Evolutionary conservation across 2,329 filamentous ascomycete genomes (phyloP), one percentile per base, ranked within the genome.

Genomic region (Leptosphaerulina australis): DNA sequence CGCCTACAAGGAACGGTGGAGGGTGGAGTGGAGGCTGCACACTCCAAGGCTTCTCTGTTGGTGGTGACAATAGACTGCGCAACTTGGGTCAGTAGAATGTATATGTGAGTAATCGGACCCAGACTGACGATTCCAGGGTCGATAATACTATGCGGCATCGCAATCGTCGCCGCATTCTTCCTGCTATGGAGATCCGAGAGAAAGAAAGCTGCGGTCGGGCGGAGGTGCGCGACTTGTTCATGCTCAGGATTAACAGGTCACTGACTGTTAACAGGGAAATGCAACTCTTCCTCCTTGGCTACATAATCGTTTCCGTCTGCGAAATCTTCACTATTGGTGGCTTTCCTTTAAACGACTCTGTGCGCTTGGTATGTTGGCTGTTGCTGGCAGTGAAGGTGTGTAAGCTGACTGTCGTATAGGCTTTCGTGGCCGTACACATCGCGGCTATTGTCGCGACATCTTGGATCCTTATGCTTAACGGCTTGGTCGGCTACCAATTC

Each of bases 291-390:
- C 83, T 99, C 40, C 56, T 90, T 31, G 87, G 88, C 40, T 99
- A 91, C 72, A 88, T 96, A 49, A 75, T 97, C 50, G 86, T 97
- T 54, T 86, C 89, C 64, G 89, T 99, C 66, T 97, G 92, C 76
- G 94, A 97, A 73, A 96, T 99, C 67, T 97, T 99, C 76, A 92
- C 91, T 0, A 86, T 97, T 26, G 94, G 94, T 61, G 89, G 87
- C 22, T 93, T 99, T 65, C 91, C 93, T 2, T 76, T 97, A 15
- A 78, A 83, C 60, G 76, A 80, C 43, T 83, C 76, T 39, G 88
- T 90, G 50, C 85, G 91, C 70, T 81, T 89, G 64, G 91, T 88
- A 81, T 58, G 86, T 78, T 14, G 9, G 20, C 3, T n/a, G 29
- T 37, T 48, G 12, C 17, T 14, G 31, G 11, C 12, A n/a, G 5